Conservation (phyloP, 345 rosid genomes). For the Corymbia maculata region DNA sequence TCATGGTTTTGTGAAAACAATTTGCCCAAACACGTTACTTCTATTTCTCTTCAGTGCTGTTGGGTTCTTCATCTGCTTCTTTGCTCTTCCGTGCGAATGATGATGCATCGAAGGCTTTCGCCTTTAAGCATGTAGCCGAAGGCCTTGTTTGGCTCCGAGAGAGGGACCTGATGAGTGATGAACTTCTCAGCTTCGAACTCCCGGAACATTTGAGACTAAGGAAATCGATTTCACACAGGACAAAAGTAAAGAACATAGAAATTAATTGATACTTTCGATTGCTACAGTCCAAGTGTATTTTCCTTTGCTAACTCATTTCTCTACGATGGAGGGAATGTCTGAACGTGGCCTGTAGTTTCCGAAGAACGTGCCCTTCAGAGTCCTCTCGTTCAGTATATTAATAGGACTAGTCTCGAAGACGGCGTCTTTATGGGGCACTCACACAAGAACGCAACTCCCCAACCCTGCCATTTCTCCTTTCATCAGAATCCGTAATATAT, state of each 20-base stretch:
- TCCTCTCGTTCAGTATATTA: conserved; percentile 24
- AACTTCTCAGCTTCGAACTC: conserved; percentile 37
- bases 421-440: conserved; percentile 31
- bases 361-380: conserved; percentile 33
- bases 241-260: neutral
- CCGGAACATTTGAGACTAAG: conserved; percentile 1
- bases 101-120: conserved; percentile 32
- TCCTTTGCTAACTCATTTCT: conserved; percentile 24
- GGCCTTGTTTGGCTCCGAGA: conserved; percentile 47
- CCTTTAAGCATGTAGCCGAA: conserved; percentile 42
- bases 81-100: conserved; percentile 20
- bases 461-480: conserved; percentile 8
- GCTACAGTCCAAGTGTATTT: neutral
- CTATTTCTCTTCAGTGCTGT: neutral
- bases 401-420: conserved; percentile 29
- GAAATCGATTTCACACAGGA: neutral
- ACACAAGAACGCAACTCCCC: conserved; percentile 44
- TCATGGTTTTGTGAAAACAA: neutral
- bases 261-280: neutral
- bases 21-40: neutral
- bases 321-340: conserved; percentile 30
- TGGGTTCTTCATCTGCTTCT: neutral
- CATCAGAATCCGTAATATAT: neutral
- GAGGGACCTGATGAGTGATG: conserved; percentile 34
- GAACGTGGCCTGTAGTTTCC: conserved; percentile 33